Conservation (phyloP, 495 filamentous ascomycete genomes). For the Bacidia rubella region DNA sequence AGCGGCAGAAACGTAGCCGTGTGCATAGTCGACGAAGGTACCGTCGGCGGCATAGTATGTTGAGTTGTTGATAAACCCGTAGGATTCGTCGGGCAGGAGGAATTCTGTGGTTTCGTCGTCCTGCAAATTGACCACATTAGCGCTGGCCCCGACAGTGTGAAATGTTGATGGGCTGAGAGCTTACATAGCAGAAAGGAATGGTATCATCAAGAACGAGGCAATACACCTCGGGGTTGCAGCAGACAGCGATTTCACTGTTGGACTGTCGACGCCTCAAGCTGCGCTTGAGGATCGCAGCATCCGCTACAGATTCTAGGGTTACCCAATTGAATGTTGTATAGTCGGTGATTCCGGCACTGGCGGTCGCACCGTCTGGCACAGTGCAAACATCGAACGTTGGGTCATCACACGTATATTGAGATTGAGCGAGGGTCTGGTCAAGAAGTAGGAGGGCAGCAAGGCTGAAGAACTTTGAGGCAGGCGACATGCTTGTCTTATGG, state of each 20-base stretch:
- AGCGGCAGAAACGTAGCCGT: not conserved
- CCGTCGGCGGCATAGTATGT: conserved; percentile 1
- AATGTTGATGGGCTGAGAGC: not conserved
- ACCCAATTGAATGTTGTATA: not conserved
- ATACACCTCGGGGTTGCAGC: not conserved
- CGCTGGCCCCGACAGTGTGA: too few relatives aligned
- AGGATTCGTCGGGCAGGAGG: conserved; percentile 1
- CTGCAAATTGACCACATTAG: not conserved
- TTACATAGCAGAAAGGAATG: conserved; percentile 5
- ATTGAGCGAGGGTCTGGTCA: not conserved
- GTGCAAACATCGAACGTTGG: not conserved
- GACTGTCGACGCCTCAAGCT: not conserved
- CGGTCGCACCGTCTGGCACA: not conserved
- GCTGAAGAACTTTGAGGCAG: too few relatives aligned
- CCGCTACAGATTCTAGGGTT: not conserved
- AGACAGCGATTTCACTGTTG: not conserved
- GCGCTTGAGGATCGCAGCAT: not conserved
- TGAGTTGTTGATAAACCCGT: not conserved
- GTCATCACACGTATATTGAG: too few relatives aligned
- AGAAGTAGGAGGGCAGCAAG: not conserved
- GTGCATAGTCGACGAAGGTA: conserved; percentile 2
- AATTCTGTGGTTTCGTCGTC: not conserved
- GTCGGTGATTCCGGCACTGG: not conserved
- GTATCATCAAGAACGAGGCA: not conserved
- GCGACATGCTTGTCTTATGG: too few relatives aligned